A percentile compares a stretch with the other conserved stretches of the same genome.
These are phyloP conservation scores for Fusarium stilboides DNA, from an alignment of 2,329 filamentous ascomycete genomes.

Conservation along the genomic window DNA sequence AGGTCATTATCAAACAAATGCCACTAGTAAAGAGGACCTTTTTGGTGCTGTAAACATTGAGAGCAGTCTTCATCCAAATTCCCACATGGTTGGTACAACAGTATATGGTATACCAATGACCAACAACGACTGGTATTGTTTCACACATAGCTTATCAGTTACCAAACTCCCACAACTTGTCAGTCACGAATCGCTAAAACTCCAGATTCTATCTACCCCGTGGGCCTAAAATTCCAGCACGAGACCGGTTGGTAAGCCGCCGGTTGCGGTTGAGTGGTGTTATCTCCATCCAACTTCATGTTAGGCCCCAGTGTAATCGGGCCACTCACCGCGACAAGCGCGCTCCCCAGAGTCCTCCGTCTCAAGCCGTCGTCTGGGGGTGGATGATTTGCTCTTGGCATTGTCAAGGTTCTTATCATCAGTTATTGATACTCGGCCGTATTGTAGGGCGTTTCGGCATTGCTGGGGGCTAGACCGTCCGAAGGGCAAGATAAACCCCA, in stretches of 20 bases:
- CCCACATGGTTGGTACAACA: no score
- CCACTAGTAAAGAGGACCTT: background rate
- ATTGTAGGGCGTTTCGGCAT: constrained; percentile 25
- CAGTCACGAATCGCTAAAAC: constrained; percentile 12
- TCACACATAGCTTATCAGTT: constrained; percentile 11
- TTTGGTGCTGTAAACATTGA: background rate
- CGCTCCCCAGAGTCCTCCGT: constrained; percentile 46
- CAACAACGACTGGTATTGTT: background rate
- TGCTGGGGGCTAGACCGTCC: constrained; percentile 39
- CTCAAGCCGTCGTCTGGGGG: constrained; percentile 37
- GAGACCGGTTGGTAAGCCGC: constrained; percentile 30
- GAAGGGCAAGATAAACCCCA: constrained; percentile 29
- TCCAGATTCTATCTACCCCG: constrained; percentile 22
- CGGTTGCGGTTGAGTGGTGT: constrained; percentile 22
- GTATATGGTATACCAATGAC: no score
- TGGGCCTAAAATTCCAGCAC: constrained; percentile 16
- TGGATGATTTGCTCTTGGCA: constrained; percentile 27
- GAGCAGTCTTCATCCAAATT: background rate
- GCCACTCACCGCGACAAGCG: constrained; percentile 51
- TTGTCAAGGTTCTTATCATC: constrained; percentile 42
- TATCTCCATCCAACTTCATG: constrained; percentile 36
- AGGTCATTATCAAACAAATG: background rate
- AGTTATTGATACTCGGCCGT: constrained; percentile 18
- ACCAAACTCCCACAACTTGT: constrained; percentile 30
- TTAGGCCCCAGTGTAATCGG: constrained; percentile 38